Evolutionary conservation across 2,329 filamentous ascomycete species (phyloP), one percentile per base, ranked within the genome.

Genomic region (Lojkania enalia): DNA sequence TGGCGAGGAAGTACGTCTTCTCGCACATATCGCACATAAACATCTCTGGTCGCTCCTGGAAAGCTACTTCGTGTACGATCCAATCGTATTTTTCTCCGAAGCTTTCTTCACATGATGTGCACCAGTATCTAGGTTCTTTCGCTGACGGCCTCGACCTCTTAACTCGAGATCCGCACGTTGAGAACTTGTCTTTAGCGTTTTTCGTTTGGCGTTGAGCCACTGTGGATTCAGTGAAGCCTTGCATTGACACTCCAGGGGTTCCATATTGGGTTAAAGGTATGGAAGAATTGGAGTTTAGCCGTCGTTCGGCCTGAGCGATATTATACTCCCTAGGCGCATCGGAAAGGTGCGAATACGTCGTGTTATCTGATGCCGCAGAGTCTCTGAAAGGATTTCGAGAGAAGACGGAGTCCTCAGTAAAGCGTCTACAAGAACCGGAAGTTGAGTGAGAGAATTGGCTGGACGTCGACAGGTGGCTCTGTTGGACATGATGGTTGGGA

Each of bases 41-140:
- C 60, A 83, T 82, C 50, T 81, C 80, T 67, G 77, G 81, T 18
- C 82, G 78, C 68, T 85, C 82, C 66, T 85, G 82, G 55, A 84
- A 85, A 54, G 83, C 81, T 55, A 84, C 82, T 59, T 86, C 82
- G 62, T 86, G 83, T 5, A 81, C 74, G 63, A 84, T 84, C 83
- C 83, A 86, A 64, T 85, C 81, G 53, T 83, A 83, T 59, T 85
- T 85, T 53, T 80, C 75, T 66, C 81, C 78, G 58, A 85, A 85
- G 40, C 79, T 80, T 37, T 82, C 82, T 53, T 81, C 77, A 63
- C 74, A 75, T 4, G 67, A 67, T 1, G 71, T 75, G 52, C 72
- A 76, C 46, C 62, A 66, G 42, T 64, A 67, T 20, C 55, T 53
- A 13, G 61, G 59, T 14, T 50, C 41, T 27, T 59, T 61, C 11